Conservation (phyloP, 345 rosid genomes). For the Barbarea vulgaris region DNA sequence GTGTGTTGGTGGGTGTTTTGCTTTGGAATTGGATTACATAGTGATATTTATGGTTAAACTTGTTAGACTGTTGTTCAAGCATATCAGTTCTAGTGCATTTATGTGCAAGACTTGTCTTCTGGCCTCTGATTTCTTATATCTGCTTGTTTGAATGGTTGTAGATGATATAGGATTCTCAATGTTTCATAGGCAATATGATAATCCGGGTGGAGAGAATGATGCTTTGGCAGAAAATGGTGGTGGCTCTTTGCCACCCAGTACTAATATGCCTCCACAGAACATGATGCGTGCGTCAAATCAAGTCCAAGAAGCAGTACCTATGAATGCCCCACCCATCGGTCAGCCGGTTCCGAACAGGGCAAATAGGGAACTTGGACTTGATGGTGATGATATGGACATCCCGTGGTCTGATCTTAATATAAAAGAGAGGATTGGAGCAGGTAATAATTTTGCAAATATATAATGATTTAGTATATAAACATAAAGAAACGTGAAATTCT, state of each 20-base stretch:
- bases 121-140: constrained; percentile 26
- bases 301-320: constrained; percentile 50
- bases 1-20: constrained; percentile 9
- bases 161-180: constrained; percentile 54
- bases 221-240: constrained; percentile 46
- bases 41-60: constrained; percentile 1
- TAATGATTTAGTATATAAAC: constrained; percentile 2
- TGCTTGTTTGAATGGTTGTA: constrained; percentile 45
- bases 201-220: constrained; percentile 54
- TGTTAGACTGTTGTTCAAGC: constrained; percentile 1
- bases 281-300: constrained; percentile 44
- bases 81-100: constrained; percentile 15
- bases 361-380: constrained; percentile 62
- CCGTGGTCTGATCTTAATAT: constrained; percentile 90
- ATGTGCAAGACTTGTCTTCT: constrained; percentile 7
- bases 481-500: constrained; percentile 7
- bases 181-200: constrained; percentile 54
- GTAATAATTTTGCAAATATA: constrained; percentile 44
- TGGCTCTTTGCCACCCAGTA: constrained; percentile 46
- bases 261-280: constrained; percentile 50
- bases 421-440: constrained; percentile 98
- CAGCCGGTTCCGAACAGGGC: constrained; percentile 49
- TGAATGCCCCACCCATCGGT: constrained; percentile 47
- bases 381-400: constrained; percentile 85
- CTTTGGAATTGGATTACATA: not conserved